These are phyloP conservation scores for Penicillium ucsense DNA, from an alignment of 495 filamentous ascomycete genomes.

Conservation along the genomic window DNA sequence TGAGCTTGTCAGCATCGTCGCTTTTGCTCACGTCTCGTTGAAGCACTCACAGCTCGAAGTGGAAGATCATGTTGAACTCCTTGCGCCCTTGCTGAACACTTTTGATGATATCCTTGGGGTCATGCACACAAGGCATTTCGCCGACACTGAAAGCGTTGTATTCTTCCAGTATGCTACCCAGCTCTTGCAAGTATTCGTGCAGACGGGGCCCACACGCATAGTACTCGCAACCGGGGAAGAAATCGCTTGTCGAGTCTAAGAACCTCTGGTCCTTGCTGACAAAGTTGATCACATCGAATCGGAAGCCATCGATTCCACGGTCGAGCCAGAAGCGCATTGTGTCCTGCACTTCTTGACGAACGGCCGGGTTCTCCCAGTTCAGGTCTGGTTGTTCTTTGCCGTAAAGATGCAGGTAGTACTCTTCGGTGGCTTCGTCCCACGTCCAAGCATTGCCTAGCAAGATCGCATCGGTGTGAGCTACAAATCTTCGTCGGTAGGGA, in stretches of 20 bases:
- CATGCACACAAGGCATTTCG: conserved; percentile 49
- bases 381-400: conserved; percentile 38
- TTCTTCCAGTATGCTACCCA: conserved; percentile 47
- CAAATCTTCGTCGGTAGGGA: no score
- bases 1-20: neutral
- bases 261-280: conserved; percentile 33
- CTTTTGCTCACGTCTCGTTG: no score
- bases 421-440: conserved; percentile 33
- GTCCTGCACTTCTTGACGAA: conserved; percentile 31
- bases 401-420: conserved; percentile 40
- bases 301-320: conserved; percentile 34
- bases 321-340: conserved; percentile 40
- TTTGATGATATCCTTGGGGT: conserved; percentile 38
- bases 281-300: conserved; percentile 47
- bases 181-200: conserved; percentile 49
- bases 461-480: no score
- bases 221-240: conserved; percentile 11
- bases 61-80: conserved; percentile 1
- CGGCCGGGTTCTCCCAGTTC: conserved; percentile 36
- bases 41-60: neutral
- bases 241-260: conserved; percentile 27
- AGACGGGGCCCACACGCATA: conserved; percentile 53
- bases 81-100: neutral
- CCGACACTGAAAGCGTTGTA: conserved; percentile 59
- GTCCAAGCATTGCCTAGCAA: conserved; percentile 33